These are phyloP conservation scores for Akanthomyces lecanii DNA, from an alignment of 2,329 filamentous ascomycete genomes.

Conservation along the genomic window DNA sequence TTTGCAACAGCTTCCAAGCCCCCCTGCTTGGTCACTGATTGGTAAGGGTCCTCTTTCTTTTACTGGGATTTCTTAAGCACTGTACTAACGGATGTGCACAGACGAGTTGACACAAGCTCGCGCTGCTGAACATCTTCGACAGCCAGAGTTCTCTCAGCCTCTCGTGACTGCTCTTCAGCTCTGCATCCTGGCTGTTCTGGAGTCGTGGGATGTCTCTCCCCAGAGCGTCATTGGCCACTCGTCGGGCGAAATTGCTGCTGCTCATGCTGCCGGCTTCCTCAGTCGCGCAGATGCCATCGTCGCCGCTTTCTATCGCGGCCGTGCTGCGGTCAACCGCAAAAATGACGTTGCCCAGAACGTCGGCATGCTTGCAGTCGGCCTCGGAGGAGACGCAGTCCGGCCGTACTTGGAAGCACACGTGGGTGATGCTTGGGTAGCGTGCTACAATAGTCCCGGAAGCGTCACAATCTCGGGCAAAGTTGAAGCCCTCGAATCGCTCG, in stretches of 20 bases:
- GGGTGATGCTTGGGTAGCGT: constrained; percentile 10
- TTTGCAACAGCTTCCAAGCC: constrained; percentile 5
- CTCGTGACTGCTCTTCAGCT: constrained; percentile 41
- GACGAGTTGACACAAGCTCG: constrained; percentile 12
- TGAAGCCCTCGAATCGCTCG: constrained; percentile 36
- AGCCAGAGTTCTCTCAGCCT: constrained; percentile 35
- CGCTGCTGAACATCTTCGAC: not conserved
- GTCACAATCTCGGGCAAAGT: constrained; percentile 34
- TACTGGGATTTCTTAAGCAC: fast-evolving
- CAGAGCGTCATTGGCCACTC: constrained; percentile 34
- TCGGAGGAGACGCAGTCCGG: not conserved
- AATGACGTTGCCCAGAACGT: constrained; percentile 31
- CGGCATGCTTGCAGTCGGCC: constrained; percentile 36
- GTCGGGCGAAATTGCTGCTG: constrained; percentile 38
- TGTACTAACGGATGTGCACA: not conserved
- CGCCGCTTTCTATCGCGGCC: constrained; percentile 29
- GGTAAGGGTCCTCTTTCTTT: not conserved
- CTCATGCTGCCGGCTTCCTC: constrained; percentile 26
- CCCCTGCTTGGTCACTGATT: constrained; percentile 15
- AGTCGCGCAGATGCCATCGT: constrained; percentile 26
- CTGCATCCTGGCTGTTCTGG: constrained; percentile 35
- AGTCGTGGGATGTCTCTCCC: constrained; percentile 27
- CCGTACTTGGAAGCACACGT: not conserved
- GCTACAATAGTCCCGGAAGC: constrained; percentile 44
- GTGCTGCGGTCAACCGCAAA: constrained; percentile 7